phyloP scores from a whole-genome alignment of 345 rosid species.

The Acer yangbiense region DNA sequence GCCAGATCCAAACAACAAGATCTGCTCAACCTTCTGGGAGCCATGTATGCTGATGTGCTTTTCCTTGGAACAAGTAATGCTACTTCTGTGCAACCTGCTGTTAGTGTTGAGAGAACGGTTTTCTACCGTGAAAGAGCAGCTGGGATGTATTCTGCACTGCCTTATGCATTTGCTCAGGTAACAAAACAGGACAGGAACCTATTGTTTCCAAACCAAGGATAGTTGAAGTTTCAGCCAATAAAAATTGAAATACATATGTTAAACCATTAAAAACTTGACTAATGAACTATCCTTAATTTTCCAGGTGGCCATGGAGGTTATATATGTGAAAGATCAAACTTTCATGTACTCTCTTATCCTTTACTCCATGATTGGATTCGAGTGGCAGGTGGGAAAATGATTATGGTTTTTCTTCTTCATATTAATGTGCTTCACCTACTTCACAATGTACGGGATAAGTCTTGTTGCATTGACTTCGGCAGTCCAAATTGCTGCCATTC shows the following conservation, averaged over 20 bases:
- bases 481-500: conserved; percentile 68
- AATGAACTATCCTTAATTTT: conserved; percentile 6
- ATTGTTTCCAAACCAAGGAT: too few relatives aligned
- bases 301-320: conserved; percentile 70
- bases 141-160: conserved; percentile 83
- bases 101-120: conserved; percentile 71
- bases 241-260: too few relatives aligned
- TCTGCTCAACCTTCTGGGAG: conserved; percentile 66
- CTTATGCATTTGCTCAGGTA: conserved; percentile 84
- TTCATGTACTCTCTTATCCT: conserved; percentile 53
- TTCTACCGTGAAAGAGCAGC: conserved; percentile 88
- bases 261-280: not conserved
- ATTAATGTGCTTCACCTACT: conserved; percentile 58
- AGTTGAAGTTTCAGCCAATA: not conserved
- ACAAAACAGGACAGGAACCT: not conserved
- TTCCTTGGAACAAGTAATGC: conserved; percentile 77
- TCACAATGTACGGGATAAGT: conserved; percentile 86
- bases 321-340: conserved; percentile 61
- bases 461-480: conserved; percentile 70
- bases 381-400: conserved; percentile 55
- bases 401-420: conserved; percentile 69
- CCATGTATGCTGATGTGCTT: conserved; percentile 65
- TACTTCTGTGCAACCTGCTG: conserved; percentile 60
- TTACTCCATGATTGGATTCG: conserved; percentile 74
- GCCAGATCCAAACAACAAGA: conserved; percentile 60